Evolutionary conservation across 2,329 filamentous ascomycete species (phyloP).

Genomic region (Geosmithia flava): DNA sequence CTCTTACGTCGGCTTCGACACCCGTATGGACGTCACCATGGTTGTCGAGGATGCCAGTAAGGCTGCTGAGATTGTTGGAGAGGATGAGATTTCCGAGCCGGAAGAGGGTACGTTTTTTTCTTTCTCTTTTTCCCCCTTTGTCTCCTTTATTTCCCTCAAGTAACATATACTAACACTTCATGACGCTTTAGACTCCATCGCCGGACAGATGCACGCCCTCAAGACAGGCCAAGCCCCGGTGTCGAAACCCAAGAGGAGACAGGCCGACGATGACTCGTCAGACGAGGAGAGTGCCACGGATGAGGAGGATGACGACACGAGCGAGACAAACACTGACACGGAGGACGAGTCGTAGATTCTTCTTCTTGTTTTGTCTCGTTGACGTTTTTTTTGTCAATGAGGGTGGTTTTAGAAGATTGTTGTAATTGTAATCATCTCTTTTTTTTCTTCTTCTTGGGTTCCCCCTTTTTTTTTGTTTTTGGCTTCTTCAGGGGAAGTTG

Average conservation of each 20-base stretch:
- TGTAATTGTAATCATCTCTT: no score
- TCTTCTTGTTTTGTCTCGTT: no score
- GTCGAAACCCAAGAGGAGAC: constrained; percentile 38
- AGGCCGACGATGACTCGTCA: constrained; percentile 38
- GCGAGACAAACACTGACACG: constrained; percentile 57
- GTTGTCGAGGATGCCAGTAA: constrained; percentile 82
- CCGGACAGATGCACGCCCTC: constrained; percentile 79
- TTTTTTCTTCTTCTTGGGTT: no score
- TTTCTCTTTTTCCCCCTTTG: neutral
- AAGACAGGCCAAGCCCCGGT: constrained; percentile 52
- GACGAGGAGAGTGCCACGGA: constrained; percentile 72
- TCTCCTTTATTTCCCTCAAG: neutral
- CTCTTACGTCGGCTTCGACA: constrained; percentile 89
- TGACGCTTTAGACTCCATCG: constrained; percentile 63
- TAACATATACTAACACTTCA: constrained; percentile 1
- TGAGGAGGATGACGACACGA: constrained; percentile 56
- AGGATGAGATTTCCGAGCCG: constrained; percentile 95
- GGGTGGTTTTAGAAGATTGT: no score
- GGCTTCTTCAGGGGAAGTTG: no score
- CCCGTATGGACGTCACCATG: constrained; percentile 80
- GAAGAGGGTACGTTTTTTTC: constrained; percentile 68
- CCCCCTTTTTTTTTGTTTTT: no score
- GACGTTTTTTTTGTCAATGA: no score
- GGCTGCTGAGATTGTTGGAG: constrained; percentile 65
- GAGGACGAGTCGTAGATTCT: constrained; percentile 43